Evolutionary conservation across 2,329 filamentous ascomycete genomes (phyloP).

Genomic region (Ophiostoma triangulosporum): DNA sequence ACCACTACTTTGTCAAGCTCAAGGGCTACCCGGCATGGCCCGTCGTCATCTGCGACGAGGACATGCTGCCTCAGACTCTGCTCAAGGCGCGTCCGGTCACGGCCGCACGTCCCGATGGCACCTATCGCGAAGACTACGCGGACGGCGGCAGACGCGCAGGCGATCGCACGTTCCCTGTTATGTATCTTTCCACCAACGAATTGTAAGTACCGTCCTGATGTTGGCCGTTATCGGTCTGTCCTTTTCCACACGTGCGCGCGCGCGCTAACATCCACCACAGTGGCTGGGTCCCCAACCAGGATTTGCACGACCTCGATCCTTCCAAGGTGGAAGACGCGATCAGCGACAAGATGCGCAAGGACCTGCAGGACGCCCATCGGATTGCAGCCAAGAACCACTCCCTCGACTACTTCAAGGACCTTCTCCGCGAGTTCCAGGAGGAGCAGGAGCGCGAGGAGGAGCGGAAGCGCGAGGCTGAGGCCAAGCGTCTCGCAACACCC

Average conservation of each 20-base stretch:
- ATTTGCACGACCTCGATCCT: slow-evolving; percentile 63
- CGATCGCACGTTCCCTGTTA: slow-evolving; percentile 82
- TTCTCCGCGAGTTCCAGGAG: slow-evolving; percentile 59
- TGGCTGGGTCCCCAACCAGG: slow-evolving; percentile 80
- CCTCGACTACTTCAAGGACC: slow-evolving; percentile 68
- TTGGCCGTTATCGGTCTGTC: slow-evolving; percentile 5
- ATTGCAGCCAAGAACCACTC: slow-evolving; percentile 68
- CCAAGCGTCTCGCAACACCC: slow-evolving; percentile 28
- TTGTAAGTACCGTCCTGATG: slow-evolving; percentile 56
- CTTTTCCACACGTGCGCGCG: background rate
- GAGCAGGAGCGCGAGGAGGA: slow-evolving; percentile 41
- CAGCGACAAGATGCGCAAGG: slow-evolving; percentile 68
- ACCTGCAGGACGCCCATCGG: slow-evolving; percentile 63
- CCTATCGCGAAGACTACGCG: slow-evolving; percentile 73
- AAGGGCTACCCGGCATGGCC: slow-evolving; percentile 95
- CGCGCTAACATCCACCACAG: slow-evolving; percentile 31
- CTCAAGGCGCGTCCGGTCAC: slow-evolving; percentile 71
- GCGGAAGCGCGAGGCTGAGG: slow-evolving; percentile 15
- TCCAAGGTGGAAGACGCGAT: slow-evolving; percentile 55
- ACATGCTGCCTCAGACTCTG: slow-evolving; percentile 74
- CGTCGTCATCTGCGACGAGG: slow-evolving; percentile 83
- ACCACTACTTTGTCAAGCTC: slow-evolving; percentile 84
- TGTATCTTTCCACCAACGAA: slow-evolving; percentile 92
- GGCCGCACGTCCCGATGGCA: slow-evolving; percentile 67
- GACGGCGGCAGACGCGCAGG: slow-evolving; percentile 77